Percentiles rank a stretch among this genome's conserved stretches.
These are phyloP conservation scores for Drosera spatulata DNA, from an alignment of 179 eudicot species.

Conservation along the genomic window DNA sequence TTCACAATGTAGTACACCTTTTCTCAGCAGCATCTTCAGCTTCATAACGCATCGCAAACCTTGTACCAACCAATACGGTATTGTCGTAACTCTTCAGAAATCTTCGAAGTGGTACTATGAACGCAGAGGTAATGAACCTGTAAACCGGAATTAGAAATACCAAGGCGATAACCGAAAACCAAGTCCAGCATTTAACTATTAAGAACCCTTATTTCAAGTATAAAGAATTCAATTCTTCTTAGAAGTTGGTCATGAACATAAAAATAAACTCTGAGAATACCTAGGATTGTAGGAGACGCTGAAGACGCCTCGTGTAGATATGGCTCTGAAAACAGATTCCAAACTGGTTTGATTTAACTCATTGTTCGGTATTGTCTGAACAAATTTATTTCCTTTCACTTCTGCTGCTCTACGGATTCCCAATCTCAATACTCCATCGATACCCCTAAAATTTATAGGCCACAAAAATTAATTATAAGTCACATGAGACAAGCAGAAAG, in stretches of 20 bases:
- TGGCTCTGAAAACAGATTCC: slow-evolving; percentile 41
- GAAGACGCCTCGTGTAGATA: slow-evolving; percentile 42
- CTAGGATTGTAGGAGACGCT: slow-evolving; percentile 77
- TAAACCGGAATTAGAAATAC: slow-evolving; percentile 2
- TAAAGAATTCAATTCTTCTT: too few relatives aligned
- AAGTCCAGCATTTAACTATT: too few relatives aligned
- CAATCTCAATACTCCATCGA: slow-evolving; percentile 81
- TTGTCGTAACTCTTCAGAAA: slow-evolving; percentile 54
- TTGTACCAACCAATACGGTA: slow-evolving; percentile 46
- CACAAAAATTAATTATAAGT: too few relatives aligned
- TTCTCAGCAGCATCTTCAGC: slow-evolving; percentile 79
- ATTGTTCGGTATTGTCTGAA: slow-evolving; percentile 28
- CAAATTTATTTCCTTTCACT: slow-evolving; percentile 31
- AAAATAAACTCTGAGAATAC: slow-evolving; percentile 17
- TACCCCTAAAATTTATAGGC: slow-evolving; percentile 34
- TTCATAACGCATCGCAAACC: slow-evolving; percentile 74
- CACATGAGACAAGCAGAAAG: too few relatives aligned
- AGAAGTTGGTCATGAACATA: too few relatives aligned
- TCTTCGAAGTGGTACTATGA: slow-evolving; percentile 53
- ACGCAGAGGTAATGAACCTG: slow-evolving; percentile 72
- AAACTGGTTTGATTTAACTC: slow-evolving; percentile 27
- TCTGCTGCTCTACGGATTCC: slow-evolving; percentile 79
- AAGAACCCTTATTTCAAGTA: not conserved
- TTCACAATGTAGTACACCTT: slow-evolving; percentile 28
- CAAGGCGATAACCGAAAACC: too few relatives aligned